Evolutionary conservation across 768 basidiomycete genomes (phyloP), one percentile per base, ranked within the genome.

Genomic region (Podaxis rugospora): DNA sequence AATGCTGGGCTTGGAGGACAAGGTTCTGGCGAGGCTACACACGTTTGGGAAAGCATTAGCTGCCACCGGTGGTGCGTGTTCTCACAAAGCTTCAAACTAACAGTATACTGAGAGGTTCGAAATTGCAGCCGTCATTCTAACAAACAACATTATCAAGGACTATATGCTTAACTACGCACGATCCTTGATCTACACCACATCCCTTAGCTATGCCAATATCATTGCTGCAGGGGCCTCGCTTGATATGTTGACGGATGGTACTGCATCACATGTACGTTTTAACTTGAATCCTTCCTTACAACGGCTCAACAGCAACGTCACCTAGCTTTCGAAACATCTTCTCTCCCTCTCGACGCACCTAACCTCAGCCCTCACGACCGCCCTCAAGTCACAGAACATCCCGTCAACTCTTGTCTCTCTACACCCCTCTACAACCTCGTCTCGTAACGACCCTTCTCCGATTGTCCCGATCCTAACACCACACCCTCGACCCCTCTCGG

Each of bases 21-120:
- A 85, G 59, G 86, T 97, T 11, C 76, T 91, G 9, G 89, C 88
- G 16, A 77, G 95, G 47, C 74, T 98, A 44, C 89, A 92, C 70
- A 98, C 95, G 0, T 98, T 98, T 72, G 95, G 95, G 1, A 98
- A 98, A 72, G 93, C 92, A 0, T 75, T 96, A 44, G 92, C 88
- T 13, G 86, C 86, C 3, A 87, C 87, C 0, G 95, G 95, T 67
- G 93, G 95, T 94, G 61, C 64, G 90, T 78, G 47, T 51, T 52
- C 13, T 36, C 55, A 52, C 32, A n/a, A 51, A 25, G 11, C 37
- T 23, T 55, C 35, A 2, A 23, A 57, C 18, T 18, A 25, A 36
- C 28, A 25, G 1, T 21, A 40, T 23, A 49, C 37, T 50, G 61
- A 39, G 57, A 37, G 58, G 2, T 5, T 54, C 11, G 5, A 35